A percentile compares a stretch with the other conserved stretches of the same genome.
These are phyloP conservation scores for Amanita rubescens DNA, from an alignment of 768 basidiomycete genomes.

Conservation along the genomic window DNA sequence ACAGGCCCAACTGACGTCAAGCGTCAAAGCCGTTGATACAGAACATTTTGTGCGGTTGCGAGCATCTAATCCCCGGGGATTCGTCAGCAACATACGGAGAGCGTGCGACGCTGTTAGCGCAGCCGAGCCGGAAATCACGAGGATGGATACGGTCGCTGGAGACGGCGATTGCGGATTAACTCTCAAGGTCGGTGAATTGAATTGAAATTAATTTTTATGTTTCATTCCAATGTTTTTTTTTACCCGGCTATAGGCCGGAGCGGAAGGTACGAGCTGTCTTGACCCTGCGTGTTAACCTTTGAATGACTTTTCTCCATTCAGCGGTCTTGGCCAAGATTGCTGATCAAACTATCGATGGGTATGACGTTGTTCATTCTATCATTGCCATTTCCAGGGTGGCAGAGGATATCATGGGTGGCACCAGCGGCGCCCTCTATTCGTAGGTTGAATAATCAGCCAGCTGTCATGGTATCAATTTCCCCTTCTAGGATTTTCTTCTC, in stretches of 20 bases:
- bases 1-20: constrained; percentile 8
- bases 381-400: constrained; percentile 66
- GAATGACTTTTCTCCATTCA: constrained; percentile 15
- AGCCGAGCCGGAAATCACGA: constrained; percentile 86
- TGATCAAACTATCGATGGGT: constrained; percentile 48
- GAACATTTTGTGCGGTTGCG: constrained; percentile 13
- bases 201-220: background rate
- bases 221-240: no score
- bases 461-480: background rate
- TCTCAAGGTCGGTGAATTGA: constrained; percentile 29
- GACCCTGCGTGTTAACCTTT: background rate
- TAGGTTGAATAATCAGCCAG: constrained; percentile 29
- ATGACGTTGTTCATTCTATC: constrained; percentile 57
- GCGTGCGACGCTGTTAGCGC: constrained; percentile 62
- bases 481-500: constrained; percentile 82
- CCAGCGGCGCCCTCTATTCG: constrained; percentile 89
- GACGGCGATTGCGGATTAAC: constrained; percentile 69
- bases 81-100: constrained; percentile 45
- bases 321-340: constrained; percentile 55
- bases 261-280: constrained; percentile 39
- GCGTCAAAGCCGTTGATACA: background rate
- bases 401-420: constrained; percentile 87
- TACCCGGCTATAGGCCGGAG: constrained; percentile 44
- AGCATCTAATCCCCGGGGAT: constrained; percentile 37
- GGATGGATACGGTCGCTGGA: constrained; percentile 86